A percentile compares a stretch with the other conserved stretches of the same genome.
phyloP scores from a whole-genome alignment of 208 protist species.

The Herpetomonas tarakana region DNA sequence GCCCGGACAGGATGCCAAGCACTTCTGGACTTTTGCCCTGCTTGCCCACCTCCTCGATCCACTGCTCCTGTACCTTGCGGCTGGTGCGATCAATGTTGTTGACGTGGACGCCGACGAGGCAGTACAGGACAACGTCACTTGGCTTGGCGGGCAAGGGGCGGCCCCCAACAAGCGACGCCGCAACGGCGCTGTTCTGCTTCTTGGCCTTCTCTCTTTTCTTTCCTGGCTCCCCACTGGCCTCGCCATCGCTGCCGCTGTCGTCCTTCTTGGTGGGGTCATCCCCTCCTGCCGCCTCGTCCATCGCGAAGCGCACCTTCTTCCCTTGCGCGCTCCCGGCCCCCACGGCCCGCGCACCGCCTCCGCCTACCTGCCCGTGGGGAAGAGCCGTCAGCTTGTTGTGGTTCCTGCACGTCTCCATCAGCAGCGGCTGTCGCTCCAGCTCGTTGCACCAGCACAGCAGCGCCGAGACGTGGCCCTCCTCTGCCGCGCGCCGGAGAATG shows the following conservation, averaged over 20 bases:
- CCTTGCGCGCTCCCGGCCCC: neutral
- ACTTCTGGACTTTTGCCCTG: constrained; percentile 45
- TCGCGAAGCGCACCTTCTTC: constrained; percentile 14
- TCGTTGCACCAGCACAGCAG: constrained; percentile 71
- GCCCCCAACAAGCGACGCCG: constrained; percentile 7
- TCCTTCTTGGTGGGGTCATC: no score
- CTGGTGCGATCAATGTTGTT: constrained; percentile 82
- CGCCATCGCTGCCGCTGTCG: no score
- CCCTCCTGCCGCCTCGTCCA: neutral
- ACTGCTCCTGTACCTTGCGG: constrained; percentile 58
- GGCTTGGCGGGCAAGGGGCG: neutral
- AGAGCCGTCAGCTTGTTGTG: constrained; percentile 40
- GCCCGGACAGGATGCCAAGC: constrained; percentile 62
- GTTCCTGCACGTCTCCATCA: constrained; percentile 54
- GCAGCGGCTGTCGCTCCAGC: constrained; percentile 57
- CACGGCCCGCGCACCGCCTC: neutral
- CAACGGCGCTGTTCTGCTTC: neutral
- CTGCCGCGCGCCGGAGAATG: constrained; percentile 46
- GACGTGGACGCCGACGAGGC: constrained; percentile 67
- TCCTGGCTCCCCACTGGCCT: neutral
- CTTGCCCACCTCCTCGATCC: constrained; percentile 46
- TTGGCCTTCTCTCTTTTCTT: neutral
- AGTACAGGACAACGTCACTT: constrained; percentile 38
- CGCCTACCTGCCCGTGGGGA: neutral
- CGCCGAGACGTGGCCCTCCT: constrained; percentile 39